phyloP scores from a whole-genome alignment of 1,284 basidiomycete genomes.

The Tilletia caries region DNA sequence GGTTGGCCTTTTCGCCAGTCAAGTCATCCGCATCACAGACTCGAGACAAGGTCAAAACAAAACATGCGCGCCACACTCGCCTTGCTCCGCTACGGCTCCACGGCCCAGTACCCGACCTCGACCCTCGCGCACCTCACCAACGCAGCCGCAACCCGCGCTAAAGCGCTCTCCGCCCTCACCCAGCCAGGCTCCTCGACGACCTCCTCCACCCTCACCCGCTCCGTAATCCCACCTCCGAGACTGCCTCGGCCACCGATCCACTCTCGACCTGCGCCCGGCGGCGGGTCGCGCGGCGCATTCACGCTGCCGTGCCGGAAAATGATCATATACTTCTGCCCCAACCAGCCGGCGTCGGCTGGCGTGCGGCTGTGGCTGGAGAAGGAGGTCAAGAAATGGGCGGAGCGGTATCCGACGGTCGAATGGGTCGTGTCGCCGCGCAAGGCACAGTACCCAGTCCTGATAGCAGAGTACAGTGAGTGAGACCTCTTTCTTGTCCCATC shows the following conservation, averaged over 20 bases:
- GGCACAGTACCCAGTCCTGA: conserved; percentile 20
- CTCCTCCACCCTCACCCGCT: too few species aligned
- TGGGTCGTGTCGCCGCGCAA: conserved; percentile 25
- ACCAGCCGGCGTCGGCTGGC: conserved; percentile 21
- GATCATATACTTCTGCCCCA: conserved; percentile 27
- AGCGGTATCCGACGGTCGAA: conserved; percentile 23
- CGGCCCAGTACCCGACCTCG: not conserved
- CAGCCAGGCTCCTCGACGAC: not conserved
- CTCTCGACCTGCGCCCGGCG: conserved; percentile 20
- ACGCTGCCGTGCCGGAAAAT: conserved; percentile 30
- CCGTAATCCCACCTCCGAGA: not conserved
- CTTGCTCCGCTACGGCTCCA: not conserved
- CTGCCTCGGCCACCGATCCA: not conserved
- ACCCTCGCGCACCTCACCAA: conserved; percentile 4
- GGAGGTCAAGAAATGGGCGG: conserved; percentile 21
- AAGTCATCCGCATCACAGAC: not conserved
- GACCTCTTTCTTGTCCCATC: not conserved
- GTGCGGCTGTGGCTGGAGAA: conserved; percentile 22
- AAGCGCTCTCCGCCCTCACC: not conserved
- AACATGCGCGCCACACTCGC: not conserved
- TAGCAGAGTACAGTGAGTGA: conserved; percentile 30
- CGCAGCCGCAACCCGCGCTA: not conserved
- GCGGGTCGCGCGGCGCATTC: conserved; percentile 19
- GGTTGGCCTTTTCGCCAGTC: too few species aligned
- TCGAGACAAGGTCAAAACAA: not conserved